phyloP scores from a whole-genome alignment of 768 basidiomycete genomes.

The Suillus subluteus region DNA sequence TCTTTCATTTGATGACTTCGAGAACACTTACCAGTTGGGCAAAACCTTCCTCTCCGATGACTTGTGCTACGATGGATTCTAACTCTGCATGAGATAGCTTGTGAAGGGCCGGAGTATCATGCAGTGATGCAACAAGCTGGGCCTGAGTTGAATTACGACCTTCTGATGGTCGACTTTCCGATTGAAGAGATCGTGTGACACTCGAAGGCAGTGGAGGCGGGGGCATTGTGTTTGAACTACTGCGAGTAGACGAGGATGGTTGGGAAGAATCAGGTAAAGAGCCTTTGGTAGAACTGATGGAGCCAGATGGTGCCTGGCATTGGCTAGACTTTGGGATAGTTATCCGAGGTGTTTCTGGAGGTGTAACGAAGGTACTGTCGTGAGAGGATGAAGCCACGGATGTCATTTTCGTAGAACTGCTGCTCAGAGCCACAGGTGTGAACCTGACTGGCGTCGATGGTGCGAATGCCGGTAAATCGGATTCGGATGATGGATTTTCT shows the following conservation, averaged over 20 bases:
- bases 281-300: slow-evolving; percentile 15
- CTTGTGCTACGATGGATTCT: slow-evolving; percentile 58
- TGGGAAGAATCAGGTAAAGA: slow-evolving; percentile 39
- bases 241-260: slow-evolving; percentile 30
- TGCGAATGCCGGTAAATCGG: slow-evolving; percentile 7
- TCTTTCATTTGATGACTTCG: neutral
- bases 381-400: slow-evolving; percentile 24
- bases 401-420: neutral
- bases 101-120: slow-evolving; percentile 53
- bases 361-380: slow-evolving; percentile 30
- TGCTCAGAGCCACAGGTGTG: slow-evolving; percentile 11
- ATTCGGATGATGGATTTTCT: neutral
- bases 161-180: neutral
- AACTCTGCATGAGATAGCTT: slow-evolving; percentile 53
- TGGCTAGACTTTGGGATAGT: neutral
- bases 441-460: slow-evolving; percentile 17
- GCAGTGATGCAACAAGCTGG: slow-evolving; percentile 43
- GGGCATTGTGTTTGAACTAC: slow-evolving; percentile 27
- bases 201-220: slow-evolving; percentile 35
- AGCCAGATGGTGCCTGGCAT: slow-evolving; percentile 1
- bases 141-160: slow-evolving; percentile 15
- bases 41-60: slow-evolving; percentile 80
- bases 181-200: slow-evolving; percentile 5
- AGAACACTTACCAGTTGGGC: slow-evolving; percentile 59
- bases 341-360: slow-evolving; percentile 27